phyloP scores from a whole-genome alignment of 2,329 filamentous ascomycete species.

The Aureobasidium zeae region DNA sequence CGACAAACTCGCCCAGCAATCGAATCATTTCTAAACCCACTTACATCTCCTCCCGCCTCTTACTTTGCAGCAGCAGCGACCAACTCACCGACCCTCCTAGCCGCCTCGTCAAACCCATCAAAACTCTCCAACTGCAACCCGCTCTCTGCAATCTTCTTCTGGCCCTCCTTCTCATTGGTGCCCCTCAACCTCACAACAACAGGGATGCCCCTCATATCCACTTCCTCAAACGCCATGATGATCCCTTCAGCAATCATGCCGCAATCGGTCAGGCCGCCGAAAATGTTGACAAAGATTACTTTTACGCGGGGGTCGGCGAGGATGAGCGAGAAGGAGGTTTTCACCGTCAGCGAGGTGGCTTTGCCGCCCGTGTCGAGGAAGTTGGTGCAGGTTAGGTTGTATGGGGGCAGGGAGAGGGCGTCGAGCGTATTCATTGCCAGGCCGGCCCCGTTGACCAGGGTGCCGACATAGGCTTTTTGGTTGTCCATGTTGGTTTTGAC shows the following conservation, averaged over 20 bases:
- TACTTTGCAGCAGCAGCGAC: conserved; percentile 33
- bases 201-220: conserved; percentile 48
- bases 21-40: no score
- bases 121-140: conserved; percentile 60
- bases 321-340: conserved; percentile 65
- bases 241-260: conserved; percentile 76
- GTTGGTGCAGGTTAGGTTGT: conserved; percentile 64
- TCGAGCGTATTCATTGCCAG: conserved; percentile 89
- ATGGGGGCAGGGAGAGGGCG: conserved; percentile 49
- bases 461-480: conserved; percentile 58
- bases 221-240: conserved; percentile 60
- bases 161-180: conserved; percentile 63
- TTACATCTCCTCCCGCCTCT: neutral
- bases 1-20: no score
- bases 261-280: conserved; percentile 60
- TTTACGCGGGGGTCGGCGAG: conserved; percentile 61
- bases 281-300: conserved; percentile 64
- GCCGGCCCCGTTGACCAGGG: conserved; percentile 79
- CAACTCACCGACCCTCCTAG: conserved; percentile 54
- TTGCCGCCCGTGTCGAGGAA: conserved; percentile 88
- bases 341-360: conserved; percentile 72
- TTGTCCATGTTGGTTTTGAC: conserved; percentile 46
- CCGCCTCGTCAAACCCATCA: conserved; percentile 67
- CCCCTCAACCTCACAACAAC: conserved; percentile 70
- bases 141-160: conserved; percentile 59